A percentile compares a stretch with the other conserved stretches of the same genome.
These are phyloP conservation scores for Albatrellus ellisii DNA, from an alignment of 768 basidiomycete species.

Conservation along the genomic window DNA sequence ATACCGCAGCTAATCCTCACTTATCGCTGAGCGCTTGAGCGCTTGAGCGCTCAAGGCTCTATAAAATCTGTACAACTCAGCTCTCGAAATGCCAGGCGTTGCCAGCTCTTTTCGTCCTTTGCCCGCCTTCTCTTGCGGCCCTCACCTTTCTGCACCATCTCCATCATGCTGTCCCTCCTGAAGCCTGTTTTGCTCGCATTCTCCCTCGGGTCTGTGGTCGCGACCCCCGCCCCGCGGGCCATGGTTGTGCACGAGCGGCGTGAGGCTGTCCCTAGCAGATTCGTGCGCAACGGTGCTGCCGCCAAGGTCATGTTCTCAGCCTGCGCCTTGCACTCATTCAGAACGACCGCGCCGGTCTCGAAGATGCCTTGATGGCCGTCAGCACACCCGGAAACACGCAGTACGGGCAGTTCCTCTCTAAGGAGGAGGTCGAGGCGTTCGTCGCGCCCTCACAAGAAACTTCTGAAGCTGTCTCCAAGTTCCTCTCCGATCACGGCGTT, in stretches of 20 bases:
- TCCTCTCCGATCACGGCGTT: constrained; percentile 8
- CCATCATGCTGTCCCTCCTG: too few species aligned
- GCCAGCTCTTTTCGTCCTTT: too few species aligned
- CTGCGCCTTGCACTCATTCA: neutral
- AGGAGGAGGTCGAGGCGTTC: constrained; percentile 5
- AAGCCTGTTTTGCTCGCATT: too few species aligned
- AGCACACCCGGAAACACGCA: neutral
- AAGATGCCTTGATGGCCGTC: neutral
- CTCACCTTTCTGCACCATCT: too few species aligned
- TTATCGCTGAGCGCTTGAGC: too few species aligned
- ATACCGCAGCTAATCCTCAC: too few species aligned
- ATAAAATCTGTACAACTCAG: too few species aligned
- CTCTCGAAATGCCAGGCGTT: too few species aligned
- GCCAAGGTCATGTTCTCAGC: neutral
- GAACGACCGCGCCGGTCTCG: neutral
- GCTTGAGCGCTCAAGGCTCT: too few species aligned
- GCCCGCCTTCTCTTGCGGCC: too few species aligned
- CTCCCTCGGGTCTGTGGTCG: too few species aligned
- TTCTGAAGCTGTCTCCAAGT: constrained; percentile 5
- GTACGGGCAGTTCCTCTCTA: neutral
- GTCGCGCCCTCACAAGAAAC: constrained; percentile 6
- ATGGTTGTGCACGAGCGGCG: neutral
- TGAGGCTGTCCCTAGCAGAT: neutral
- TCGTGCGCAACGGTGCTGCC: neutral
- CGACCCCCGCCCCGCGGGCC: too few species aligned